phyloP scores from a whole-genome alignment of 768 basidiomycete species.

The Tulasnella sp. region DNA sequence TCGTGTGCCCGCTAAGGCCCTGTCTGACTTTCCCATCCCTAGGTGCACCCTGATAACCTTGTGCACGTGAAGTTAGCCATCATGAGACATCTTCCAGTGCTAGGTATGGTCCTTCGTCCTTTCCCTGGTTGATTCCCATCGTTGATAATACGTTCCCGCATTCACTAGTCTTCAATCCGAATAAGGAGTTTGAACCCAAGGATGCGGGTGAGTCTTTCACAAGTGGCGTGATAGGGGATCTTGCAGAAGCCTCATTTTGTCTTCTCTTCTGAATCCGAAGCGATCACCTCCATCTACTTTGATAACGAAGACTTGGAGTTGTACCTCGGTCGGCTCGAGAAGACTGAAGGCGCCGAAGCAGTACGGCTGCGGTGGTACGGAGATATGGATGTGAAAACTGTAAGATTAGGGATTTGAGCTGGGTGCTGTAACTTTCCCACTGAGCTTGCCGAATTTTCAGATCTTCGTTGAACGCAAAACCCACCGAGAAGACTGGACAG shows the following conservation, averaged over 20 bases:
- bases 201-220: conserved; percentile 53
- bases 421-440: not conserved
- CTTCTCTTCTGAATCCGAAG: conserved; percentile 33
- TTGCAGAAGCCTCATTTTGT: not conserved
- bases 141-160: conserved; percentile 15
- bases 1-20: conserved; percentile 8
- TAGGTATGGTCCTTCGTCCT: conserved; percentile 48
- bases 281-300: conserved; percentile 95
- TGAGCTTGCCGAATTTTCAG: conserved; percentile 19
- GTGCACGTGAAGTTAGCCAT: conserved; percentile 91
- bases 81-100: conserved; percentile 82
- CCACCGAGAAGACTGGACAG: conserved; percentile 97
- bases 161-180: conserved; percentile 73
- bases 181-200: conserved; percentile 83
- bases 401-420: conserved; percentile 34
- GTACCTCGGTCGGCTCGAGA: conserved; percentile 93
- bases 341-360: conserved; percentile 97
- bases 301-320: conserved; percentile 93
- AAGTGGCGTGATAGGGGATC: not conserved
- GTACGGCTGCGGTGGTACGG: conserved; percentile 97
- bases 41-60: conserved; percentile 88
- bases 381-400: conserved; percentile 70
- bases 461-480: conserved; percentile 43
- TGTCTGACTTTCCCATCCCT: not conserved
- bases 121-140: not conserved